Conservation (phyloP, 495 filamentous ascomycete genomes). For the Neurospora sp. region DNA sequence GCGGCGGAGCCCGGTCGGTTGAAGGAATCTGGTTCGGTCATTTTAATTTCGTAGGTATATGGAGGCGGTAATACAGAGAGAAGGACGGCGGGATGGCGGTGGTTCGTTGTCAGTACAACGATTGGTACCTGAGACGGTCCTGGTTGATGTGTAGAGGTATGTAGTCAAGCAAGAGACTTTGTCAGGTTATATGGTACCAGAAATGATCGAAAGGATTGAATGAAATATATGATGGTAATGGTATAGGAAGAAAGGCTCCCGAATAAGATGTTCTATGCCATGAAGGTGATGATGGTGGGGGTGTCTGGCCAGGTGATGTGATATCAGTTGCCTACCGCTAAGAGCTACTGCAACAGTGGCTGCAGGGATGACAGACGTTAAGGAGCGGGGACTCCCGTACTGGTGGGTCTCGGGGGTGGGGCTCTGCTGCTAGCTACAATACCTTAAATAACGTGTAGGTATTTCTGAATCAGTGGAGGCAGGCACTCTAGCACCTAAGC, state of each 20-base stretch:
- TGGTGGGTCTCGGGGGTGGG: background rate
- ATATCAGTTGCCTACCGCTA: background rate
- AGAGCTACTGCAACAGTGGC: background rate
- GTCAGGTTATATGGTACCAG: background rate
- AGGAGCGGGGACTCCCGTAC: background rate
- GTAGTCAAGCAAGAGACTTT: background rate
- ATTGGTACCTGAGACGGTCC: background rate
- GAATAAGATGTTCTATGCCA: background rate
- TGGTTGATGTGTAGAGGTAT: background rate
- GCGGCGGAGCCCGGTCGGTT: constrained; percentile 19
- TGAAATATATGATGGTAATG: background rate
- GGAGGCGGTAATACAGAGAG: background rate
- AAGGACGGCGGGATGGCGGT: background rate
- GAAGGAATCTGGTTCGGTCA: constrained; percentile 13
- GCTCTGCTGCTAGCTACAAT: background rate
- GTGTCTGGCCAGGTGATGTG: background rate
- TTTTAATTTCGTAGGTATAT: background rate
- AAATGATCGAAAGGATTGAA: background rate
- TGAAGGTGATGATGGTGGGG: background rate
- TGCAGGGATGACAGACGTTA: background rate
- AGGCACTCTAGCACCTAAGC: background rate
- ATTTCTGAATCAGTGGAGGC: background rate
- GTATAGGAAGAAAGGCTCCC: background rate
- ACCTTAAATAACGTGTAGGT: background rate
- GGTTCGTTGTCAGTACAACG: background rate